A percentile compares a stretch with the other conserved stretches of the same genome.
phyloP scores from a whole-genome alignment of 2,329 filamentous ascomycete species.

The Diaporthe australafricana region DNA sequence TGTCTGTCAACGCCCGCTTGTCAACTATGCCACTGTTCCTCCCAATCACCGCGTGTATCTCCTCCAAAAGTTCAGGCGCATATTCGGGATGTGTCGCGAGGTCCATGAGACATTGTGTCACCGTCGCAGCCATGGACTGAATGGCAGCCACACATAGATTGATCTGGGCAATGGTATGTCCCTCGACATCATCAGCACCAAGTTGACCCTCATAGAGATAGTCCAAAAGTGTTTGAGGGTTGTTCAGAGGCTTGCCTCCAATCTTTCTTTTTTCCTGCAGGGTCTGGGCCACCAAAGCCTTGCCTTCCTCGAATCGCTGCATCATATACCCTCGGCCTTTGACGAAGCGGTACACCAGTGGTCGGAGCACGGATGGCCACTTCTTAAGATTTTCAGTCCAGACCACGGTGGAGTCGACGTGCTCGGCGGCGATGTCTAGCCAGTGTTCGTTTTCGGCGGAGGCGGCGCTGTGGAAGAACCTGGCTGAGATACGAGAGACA shows the following conservation, averaged over 20 bases:
- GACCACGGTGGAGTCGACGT: neutral
- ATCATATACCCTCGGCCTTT: neutral
- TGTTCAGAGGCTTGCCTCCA: neutral
- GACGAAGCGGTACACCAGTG: neutral
- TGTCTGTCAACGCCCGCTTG: neutral
- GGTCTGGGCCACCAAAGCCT: neutral
- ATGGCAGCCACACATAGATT: constrained; percentile 13
- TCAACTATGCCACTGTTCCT: neutral
- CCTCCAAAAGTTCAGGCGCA: neutral
- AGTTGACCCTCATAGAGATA: neutral
- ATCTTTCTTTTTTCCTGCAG: neutral
- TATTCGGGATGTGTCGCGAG: neutral
- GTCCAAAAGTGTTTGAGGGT: neutral
- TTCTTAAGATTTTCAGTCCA: constrained; percentile 3
- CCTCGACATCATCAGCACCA: neutral
- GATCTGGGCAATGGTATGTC: constrained; percentile 12
- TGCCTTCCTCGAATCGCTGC: constrained; percentile 2
- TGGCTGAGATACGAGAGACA: neutral
- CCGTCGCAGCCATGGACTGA: constrained; percentile 11
- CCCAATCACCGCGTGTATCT: neutral
- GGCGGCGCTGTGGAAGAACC: constrained; percentile 1
- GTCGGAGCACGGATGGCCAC: neutral
- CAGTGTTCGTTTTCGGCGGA: neutral
- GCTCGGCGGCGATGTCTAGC: neutral
- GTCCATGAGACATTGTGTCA: constrained; percentile 15